Base-by-base conservation (phyloP, 164 flowering plant genomes). In the Magnolia officinalis region DNA sequence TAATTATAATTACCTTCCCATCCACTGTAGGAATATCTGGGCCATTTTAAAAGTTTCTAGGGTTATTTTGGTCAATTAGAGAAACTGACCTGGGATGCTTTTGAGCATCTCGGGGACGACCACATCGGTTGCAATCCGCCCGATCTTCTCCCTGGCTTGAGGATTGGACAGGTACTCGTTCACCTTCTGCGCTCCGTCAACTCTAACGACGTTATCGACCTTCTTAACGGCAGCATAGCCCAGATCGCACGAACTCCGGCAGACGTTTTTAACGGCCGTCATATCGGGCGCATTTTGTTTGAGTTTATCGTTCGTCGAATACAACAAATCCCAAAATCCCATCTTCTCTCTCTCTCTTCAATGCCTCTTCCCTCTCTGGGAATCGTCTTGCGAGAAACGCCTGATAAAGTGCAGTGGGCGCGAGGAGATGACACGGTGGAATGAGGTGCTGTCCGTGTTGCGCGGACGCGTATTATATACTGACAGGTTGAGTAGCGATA, bases 251-350 rank as follows among this genome's bases (percentile, higher is more conserved):
- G 80, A 58, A 31, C 51, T 63, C 20, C 24, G 14, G 80, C 70
- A 78, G 8, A 66, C 77, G 50, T 59, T 73, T 67, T 16, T 74
- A 6, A 78, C 69, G 16, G 70, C 24, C 2, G 77, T 19, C 10
- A 70, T 23, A 69, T 69, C 69, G 8, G 76, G 80, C 21, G 73
- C 50, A 69, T 78, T 73, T 37, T 20, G n/a, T 51, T 67, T 78
- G 69, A 78, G 50, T 49, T 45, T 14, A 37, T 78, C 76, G 37
- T 63, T 69, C 26, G 72, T 37, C 16, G 69, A 73, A 58, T 45
- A 6, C 58, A 58, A 24, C 13, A 72, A 26, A 58, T 31, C 74
- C 50, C 66, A 4, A 8, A 59, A 16, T 3, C 74, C 49, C 74
- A 37, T 19, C 26, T 72, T 72, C 64, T 55, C 49, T 55, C 74